Base-by-base conservation (phyloP, 345 rosid genomes). In the Nasturtium officinale region DNA sequence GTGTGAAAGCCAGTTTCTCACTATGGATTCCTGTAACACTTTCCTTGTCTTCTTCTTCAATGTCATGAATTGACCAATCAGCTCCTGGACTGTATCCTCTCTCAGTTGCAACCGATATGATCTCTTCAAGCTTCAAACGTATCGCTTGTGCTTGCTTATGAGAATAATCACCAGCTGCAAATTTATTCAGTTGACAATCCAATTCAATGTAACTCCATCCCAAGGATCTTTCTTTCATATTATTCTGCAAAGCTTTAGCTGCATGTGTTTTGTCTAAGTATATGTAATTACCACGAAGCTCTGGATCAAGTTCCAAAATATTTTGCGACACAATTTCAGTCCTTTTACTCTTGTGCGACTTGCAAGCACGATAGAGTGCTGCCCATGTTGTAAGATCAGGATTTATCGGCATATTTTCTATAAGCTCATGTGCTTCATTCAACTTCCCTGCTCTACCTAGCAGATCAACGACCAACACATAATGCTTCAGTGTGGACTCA, bases 1-100 rank as follows among this genome's bases (percentile, higher is more conserved):
- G 86, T 21, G 89, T 67, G 60, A 88, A 85, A 12, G 94, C 90
- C 71, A 88, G 69, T 78, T 85, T 88, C 77, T 88, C 94, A 68
- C 89, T 81, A 50, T 88, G 91, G 70, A 72, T 74, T 80, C 87
- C 87, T 11, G 75, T 69, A 25, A 81, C 79, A 59, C 65, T 81
- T 79, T 86, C 94, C 65, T 83, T 85, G 55, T 88, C 90, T 77
- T 88, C 93, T 78, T 80, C 85, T 80, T 86, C 92, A 63, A 83
- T 85, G 56, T 86, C 79, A 80, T 85, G 85, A 55, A 85, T 78
- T n/a, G 73, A 87, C 84, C 87, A 81, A 65, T 82, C 89, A 51
- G 84, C 78, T 78, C 83, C 87, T 57, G 84, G 87, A 77, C 45
- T 67, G 77, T 86, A 86, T 56, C 91, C 94, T 38, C 30, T 79